phyloP scores from a whole-genome alignment of 441 rosid species.

The Pelargonium australe region DNA sequence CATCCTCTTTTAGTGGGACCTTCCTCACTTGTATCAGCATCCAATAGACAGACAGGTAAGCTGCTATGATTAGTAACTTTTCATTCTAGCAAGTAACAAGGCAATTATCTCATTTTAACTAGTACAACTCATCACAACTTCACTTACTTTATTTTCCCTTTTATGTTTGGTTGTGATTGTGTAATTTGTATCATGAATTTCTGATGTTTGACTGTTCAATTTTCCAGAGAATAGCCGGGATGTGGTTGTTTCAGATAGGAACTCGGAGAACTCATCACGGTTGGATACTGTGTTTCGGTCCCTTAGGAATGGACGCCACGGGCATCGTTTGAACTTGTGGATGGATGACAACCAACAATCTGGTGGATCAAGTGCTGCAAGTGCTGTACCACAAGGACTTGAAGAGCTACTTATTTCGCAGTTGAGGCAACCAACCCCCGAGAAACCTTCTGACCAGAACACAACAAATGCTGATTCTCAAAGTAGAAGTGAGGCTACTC shows the following conservation, averaged over 20 bases:
- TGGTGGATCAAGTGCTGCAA: constrained; percentile 68
- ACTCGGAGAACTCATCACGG: constrained; percentile 44
- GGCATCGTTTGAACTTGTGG: constrained; percentile 91
- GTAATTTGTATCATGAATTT: constrained; percentile 12
- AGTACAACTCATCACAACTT: background rate
- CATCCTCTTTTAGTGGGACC: constrained; percentile 92
- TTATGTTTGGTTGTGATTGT: constrained; percentile 9
- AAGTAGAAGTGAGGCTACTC: constrained; percentile 38
- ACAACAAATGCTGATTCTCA: constrained; percentile 44
- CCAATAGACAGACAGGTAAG: constrained; percentile 63
- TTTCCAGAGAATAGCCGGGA: constrained; percentile 49
- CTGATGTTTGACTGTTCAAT: constrained; percentile 13
- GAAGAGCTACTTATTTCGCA: constrained; percentile 93
- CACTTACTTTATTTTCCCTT: background rate
- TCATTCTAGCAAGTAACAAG: background rate
- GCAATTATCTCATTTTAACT: background rate
- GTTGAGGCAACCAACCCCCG: constrained; percentile 64
- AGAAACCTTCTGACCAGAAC: constrained; percentile 56
- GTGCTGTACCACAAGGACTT: constrained; percentile 75
- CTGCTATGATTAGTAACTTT: background rate
- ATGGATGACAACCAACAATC: constrained; percentile 78
- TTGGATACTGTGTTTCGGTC: constrained; percentile 89
- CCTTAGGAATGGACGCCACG: constrained; percentile 83
- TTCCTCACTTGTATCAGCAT: constrained; percentile 33
- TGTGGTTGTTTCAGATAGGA: constrained; percentile 48